These are phyloP conservation scores for Arabidopsis lyrata DNA, from an alignment of 441 rosid species.

Conservation along the genomic window DNA sequence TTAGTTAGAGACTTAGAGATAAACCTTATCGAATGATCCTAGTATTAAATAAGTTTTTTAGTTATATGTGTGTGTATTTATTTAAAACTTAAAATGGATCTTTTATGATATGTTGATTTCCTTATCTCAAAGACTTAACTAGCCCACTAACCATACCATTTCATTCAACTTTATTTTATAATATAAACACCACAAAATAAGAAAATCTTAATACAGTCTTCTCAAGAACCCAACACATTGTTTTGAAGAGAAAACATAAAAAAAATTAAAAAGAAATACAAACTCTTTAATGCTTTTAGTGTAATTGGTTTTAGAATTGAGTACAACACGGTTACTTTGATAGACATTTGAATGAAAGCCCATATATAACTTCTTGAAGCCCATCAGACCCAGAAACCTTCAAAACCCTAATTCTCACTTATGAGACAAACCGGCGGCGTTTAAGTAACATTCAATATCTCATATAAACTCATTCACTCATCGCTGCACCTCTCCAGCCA, in stretches of 20 bases:
- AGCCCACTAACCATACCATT: neutral
- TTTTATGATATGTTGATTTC: neutral
- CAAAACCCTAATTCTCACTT: slow-evolving; percentile 18
- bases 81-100: neutral
- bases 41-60: neutral
- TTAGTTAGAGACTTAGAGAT: no score
- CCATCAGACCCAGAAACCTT: neutral
- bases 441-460: neutral
- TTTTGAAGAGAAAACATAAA: neutral
- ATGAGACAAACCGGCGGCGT: neutral
- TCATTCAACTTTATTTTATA: neutral
- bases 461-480: neutral
- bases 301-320: neutral
- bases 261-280: neutral
- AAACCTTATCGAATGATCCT: neutral
- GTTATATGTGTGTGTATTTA: neutral
- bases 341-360: neutral
- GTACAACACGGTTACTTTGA: neutral
- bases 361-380: neutral
- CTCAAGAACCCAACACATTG: neutral
- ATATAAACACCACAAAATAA: neutral
- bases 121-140: neutral
- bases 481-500: neutral
- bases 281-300: neutral
- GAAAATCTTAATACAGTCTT: neutral